Base-by-base conservation (phyloP, 2,329 filamentous ascomycete species). In the Cladosporium sphaerospermum region DNA sequence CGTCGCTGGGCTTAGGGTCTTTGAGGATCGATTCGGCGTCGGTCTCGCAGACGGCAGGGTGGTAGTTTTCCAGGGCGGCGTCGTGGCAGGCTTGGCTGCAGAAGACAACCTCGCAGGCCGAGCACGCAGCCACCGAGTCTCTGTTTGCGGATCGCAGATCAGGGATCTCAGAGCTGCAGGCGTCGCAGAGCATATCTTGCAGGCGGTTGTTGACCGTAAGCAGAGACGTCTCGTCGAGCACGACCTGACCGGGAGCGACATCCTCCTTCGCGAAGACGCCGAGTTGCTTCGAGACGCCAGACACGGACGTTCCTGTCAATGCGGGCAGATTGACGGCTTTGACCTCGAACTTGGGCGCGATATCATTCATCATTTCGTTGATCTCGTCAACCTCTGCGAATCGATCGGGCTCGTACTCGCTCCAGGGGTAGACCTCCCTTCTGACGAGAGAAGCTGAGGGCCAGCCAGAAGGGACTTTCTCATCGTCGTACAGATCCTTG, bases 221-320 rank as follows among this genome's bases (percentile, higher is more conserved):
- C 7, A 96, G 79, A 8, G 90, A 93, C 56, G 86, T 88, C 66
- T 99, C 93, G 45, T 81, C 75, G 31, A 99, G 78, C 2, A 96
- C 83, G 5, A 79, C 76, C 67, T 95, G 87, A 9, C 87, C 88
- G 0, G 89, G 82, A 0, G 75, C 72, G 36, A 97, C 88, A 59
- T 95, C 85, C 58, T 88, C 80, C 61, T 83, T 88, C 7, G 91
- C 92, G 67, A 97, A 97, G 3, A 99, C 79, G 4, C 93, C 93
- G 0, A 99, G 79, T 69, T 99, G 93, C 56, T 81, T 79, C 60
- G 83, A 84, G 4, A 80, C 85, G 8, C 56, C 46, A 36, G 57
- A 54, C 19, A 52, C 56, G 19, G 61, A 58, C 23, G 59, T 61
- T 13, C 61, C 61, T 31, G 59, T 62, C 19, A 97, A 72, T 0